Evolutionary conservation across 139 green algal species (phyloP).

Genomic region (Auxenochlorella pyrenoidosa): DNA sequence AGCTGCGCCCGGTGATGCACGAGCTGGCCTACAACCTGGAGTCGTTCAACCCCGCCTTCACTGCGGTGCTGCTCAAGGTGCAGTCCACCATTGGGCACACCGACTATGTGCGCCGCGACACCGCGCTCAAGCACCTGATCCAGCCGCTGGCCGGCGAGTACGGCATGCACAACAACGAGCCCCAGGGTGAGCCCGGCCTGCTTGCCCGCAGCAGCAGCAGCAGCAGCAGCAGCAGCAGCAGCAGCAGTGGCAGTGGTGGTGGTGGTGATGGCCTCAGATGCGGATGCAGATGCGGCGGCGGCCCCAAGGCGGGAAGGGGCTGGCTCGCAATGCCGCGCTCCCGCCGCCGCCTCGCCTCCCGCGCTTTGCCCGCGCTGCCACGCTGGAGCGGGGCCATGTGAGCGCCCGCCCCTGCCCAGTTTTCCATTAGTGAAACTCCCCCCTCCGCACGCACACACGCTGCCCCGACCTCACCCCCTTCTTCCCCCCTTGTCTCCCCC

Average conservation of each 20-base stretch:
- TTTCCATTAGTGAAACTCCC: too few relatives aligned
- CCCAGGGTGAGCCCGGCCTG: slow-evolving; percentile 65
- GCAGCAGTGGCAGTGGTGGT: too few relatives aligned
- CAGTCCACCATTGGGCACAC: slow-evolving; percentile 77
- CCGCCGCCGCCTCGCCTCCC: too few relatives aligned
- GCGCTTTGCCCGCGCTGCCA: too few relatives aligned
- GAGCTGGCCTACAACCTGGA: slow-evolving; percentile 95
- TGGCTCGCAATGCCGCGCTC: too few relatives aligned
- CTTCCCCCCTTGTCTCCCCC: too few relatives aligned
- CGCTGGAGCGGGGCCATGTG: too few relatives aligned
- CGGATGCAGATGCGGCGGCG: too few relatives aligned
- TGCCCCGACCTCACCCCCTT: neutral
- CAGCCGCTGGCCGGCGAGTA: slow-evolving; percentile 95
- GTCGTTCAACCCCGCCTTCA: slow-evolving; percentile 96
- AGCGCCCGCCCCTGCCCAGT: too few relatives aligned
- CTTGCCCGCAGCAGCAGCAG: neutral
- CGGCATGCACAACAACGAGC: slow-evolving; percentile 89
- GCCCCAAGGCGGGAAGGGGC: too few relatives aligned
- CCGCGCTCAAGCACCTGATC: slow-evolving; percentile 89
- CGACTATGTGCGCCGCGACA: slow-evolving; percentile 88
- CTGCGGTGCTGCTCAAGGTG: slow-evolving; percentile 85
- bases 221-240: too few relatives aligned
- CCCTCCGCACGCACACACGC: neutral
- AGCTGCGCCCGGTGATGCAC: slow-evolving; percentile 84
- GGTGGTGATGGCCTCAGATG: too few relatives aligned